Conservation (phyloP, 306 rosid species). For the Cyclanthera cordifolia region DNA sequence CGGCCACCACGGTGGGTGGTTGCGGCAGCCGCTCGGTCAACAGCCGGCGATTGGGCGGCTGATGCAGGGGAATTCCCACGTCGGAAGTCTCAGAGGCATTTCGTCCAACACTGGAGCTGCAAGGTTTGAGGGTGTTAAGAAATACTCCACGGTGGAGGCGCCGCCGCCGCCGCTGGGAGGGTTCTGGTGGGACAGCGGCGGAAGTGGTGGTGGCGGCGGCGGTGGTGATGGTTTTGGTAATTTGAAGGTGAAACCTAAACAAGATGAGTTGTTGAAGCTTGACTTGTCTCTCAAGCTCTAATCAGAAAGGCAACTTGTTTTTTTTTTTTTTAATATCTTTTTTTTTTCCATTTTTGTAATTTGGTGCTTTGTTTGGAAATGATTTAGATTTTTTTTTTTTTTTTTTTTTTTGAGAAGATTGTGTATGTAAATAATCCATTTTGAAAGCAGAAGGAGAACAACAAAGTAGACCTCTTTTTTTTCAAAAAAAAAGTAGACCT, state of each 20-base stretch:
- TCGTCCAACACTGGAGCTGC: conserved; percentile 28
- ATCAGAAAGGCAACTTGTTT: conserved; percentile 17
- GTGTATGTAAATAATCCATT: conserved; percentile 14
- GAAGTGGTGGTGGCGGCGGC: background rate
- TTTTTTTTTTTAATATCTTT: background rate
- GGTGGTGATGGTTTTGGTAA: conserved; percentile 16
- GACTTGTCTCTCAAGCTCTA: conserved; percentile 92
- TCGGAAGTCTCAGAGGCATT: conserved; percentile 22
- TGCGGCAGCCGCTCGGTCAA: conserved; percentile 33
- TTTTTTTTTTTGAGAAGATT: conserved; percentile 12
- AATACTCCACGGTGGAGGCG: conserved; percentile 30
- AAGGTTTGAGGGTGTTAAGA: conserved; percentile 26
- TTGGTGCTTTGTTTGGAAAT: background rate
- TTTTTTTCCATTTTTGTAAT: conserved; percentile 12
- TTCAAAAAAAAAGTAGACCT: conserved; percentile 11
- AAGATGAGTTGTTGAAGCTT: conserved; percentile 66
- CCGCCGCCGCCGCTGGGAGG: conserved; percentile 37
- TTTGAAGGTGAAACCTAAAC: conserved; percentile 36
- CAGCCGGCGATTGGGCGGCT: conserved; percentile 35
- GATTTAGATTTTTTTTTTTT: conserved; percentile 11
- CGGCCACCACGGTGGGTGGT: conserved; percentile 32
- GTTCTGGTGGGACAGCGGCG: conserved; percentile 27
- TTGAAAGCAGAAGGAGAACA: conserved; percentile 4
- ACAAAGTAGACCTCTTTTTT: conserved; percentile 6
- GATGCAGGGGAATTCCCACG: conserved; percentile 19